phyloP scores from a whole-genome alignment of 2,329 filamentous ascomycete species.

The Aspergillus chevalieri region DNA sequence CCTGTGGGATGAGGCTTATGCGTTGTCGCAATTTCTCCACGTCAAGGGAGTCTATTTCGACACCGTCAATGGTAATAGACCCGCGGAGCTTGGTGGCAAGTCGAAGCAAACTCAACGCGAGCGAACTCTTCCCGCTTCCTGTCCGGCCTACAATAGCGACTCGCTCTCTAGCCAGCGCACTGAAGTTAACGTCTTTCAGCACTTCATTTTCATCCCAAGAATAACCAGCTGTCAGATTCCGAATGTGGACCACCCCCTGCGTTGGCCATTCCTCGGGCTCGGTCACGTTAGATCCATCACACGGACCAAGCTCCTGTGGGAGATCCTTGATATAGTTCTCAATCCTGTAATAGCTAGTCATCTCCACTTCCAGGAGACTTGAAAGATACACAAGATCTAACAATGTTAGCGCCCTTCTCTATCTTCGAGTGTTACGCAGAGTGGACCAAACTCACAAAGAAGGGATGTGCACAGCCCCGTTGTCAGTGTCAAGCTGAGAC shows the following conservation, averaged over 20 bases:
- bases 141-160: constrained; percentile 67
- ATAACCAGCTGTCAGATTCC: constrained; percentile 63
- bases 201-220: constrained; percentile 62
- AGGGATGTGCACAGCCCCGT: constrained; percentile 7
- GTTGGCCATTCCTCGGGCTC: constrained; percentile 66
- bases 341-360: constrained; percentile 68
- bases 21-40: constrained; percentile 62
- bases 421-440: too few species aligned
- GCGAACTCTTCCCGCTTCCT: constrained; percentile 65
- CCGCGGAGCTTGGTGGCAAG: constrained; percentile 63
- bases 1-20: constrained; percentile 69
- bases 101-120: constrained; percentile 67
- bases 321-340: constrained; percentile 66
- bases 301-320: constrained; percentile 43
- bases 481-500: constrained; percentile 8
- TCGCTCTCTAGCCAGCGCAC: constrained; percentile 57
- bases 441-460: constrained; percentile 1
- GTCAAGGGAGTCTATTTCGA: constrained; percentile 64
- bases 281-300: background rate
- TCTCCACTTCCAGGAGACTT: constrained; percentile 56
- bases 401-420: background rate
- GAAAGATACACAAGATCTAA: constrained; percentile 8
- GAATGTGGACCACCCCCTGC: constrained; percentile 62
- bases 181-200: constrained; percentile 61
- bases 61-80: constrained; percentile 60